Percentiles rank a stretch among this genome's conserved stretches.
These are phyloP conservation scores for Magnaporthiopsis incrustans DNA, from an alignment of 2,329 filamentous ascomycete species.

Conservation along the genomic window DNA sequence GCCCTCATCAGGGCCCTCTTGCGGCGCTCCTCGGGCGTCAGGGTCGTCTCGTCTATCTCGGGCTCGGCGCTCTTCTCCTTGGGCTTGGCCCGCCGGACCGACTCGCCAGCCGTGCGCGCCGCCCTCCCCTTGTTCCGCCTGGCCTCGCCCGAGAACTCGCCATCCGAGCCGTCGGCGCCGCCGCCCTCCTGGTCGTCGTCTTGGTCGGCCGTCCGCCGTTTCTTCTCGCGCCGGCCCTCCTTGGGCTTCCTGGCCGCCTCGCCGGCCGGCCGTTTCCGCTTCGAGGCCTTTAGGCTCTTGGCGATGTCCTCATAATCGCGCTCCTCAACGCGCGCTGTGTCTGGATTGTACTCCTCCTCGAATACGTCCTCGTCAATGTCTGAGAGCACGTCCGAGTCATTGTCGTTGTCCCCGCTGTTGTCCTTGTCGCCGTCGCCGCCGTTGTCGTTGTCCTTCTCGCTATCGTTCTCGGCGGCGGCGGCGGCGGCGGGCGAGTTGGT, in stretches of 20 bases:
- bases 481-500: slow-evolving; percentile 11
- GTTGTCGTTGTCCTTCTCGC: slow-evolving; percentile 20
- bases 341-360: slow-evolving; percentile 61
- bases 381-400: slow-evolving; percentile 51
- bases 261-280: slow-evolving; percentile 56
- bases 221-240: slow-evolving; percentile 64
- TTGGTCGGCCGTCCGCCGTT: slow-evolving; percentile 44
- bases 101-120: slow-evolving; percentile 33
- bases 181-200: slow-evolving; percentile 40
- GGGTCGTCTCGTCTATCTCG: slow-evolving; percentile 64
- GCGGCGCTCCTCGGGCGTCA: slow-evolving; percentile 79
- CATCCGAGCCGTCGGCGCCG: slow-evolving; percentile 33
- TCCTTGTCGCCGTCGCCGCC: slow-evolving; percentile 10
- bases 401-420: slow-evolving; percentile 32
- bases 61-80: slow-evolving; percentile 35
- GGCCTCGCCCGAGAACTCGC: slow-evolving; percentile 24
- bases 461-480: neutral
- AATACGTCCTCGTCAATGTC: slow-evolving; percentile 65
- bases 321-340: slow-evolving; percentile 54
- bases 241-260: slow-evolving; percentile 63
- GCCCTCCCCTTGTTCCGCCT: slow-evolving; percentile 16
- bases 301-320: slow-evolving; percentile 60
- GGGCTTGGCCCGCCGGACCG: slow-evolving; percentile 21
- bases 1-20: slow-evolving; percentile 76
- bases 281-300: slow-evolving; percentile 55